These are phyloP conservation scores for Hypericum androsaemum DNA, from an alignment of 345 rosid species.

Conservation along the genomic window DNA sequence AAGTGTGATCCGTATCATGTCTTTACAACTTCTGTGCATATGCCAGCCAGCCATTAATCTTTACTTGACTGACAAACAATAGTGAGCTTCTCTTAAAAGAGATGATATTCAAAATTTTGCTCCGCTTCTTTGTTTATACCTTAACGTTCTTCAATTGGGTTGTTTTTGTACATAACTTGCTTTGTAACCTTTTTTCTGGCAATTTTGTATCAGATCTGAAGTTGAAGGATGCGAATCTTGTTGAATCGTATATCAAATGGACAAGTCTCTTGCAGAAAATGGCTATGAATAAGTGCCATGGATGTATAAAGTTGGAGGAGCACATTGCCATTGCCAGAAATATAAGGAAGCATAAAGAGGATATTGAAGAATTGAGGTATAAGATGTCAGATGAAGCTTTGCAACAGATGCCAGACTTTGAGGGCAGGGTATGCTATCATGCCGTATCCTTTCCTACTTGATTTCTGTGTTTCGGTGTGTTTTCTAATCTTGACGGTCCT, in stretches of 20 bases:
- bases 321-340: slow-evolving; percentile 67
- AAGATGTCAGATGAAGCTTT: slow-evolving; percentile 87
- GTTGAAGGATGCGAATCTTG: slow-evolving; percentile 57
- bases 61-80: no score
- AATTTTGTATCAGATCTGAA: slow-evolving; percentile 51
- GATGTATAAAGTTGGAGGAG: slow-evolving; percentile 75
- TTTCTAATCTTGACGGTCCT: slow-evolving; percentile 7
- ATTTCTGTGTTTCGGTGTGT: slow-evolving; percentile 8
- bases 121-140: no score
- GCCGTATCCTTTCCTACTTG: not conserved
- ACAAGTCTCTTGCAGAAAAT: slow-evolving; percentile 54
- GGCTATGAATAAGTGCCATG: slow-evolving; percentile 78
- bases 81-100: no score
- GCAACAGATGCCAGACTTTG: slow-evolving; percentile 92
- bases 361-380: slow-evolving; percentile 46
- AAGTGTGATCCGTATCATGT: not conserved
- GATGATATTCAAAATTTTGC: no score
- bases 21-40: not conserved
- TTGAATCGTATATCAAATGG: slow-evolving; percentile 54
- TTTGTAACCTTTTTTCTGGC: not conserved
- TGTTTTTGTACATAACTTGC: not conserved
- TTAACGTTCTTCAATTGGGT: not conserved
- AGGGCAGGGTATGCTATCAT: slow-evolving; percentile 63
- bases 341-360: slow-evolving; percentile 51
- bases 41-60: not conserved